Conservation (phyloP, 208 protist genomes). For the Leishmania aethiopica region DNA sequence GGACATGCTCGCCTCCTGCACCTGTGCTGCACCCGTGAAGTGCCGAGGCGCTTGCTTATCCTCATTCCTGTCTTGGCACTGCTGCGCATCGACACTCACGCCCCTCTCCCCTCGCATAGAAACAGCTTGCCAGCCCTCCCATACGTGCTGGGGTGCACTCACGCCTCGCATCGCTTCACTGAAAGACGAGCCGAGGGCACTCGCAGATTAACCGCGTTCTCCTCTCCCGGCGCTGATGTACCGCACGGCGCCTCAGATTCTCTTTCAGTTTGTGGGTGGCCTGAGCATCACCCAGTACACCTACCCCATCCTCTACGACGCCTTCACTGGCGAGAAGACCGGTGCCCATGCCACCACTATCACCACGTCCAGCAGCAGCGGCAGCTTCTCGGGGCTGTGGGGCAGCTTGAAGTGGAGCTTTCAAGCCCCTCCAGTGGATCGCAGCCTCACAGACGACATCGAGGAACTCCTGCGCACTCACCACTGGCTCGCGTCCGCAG, state of each 20-base stretch:
- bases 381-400: constrained; percentile 9
- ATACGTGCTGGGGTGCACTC: neutral
- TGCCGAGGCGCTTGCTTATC: neutral
- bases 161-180: neutral
- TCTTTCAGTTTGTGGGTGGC: constrained; percentile 42
- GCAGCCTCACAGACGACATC: constrained; percentile 49
- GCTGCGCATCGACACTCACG: neutral
- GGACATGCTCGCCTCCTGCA: neutral
- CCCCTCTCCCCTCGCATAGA: neutral
- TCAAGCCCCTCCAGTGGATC: neutral
- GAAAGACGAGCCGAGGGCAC: neutral
- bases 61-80: neutral
- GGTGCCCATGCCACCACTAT: neutral
- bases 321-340: neutral
- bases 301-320: constrained; percentile 13
- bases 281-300: constrained; percentile 29
- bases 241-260: constrained; percentile 23
- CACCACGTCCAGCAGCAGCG: neutral
- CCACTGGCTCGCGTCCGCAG: constrained; percentile 10
- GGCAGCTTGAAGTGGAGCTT: constrained; percentile 1
- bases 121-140: neutral
- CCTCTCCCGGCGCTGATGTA: constrained; percentile 16
- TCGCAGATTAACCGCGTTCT: neutral
- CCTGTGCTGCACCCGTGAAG: neutral
- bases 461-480: constrained; percentile 32